Evolutionary conservation across 192 early-diverging fungal genomes (phyloP), one percentile per base, ranked within the genome.

Genomic region (Podila horticola): DNA sequence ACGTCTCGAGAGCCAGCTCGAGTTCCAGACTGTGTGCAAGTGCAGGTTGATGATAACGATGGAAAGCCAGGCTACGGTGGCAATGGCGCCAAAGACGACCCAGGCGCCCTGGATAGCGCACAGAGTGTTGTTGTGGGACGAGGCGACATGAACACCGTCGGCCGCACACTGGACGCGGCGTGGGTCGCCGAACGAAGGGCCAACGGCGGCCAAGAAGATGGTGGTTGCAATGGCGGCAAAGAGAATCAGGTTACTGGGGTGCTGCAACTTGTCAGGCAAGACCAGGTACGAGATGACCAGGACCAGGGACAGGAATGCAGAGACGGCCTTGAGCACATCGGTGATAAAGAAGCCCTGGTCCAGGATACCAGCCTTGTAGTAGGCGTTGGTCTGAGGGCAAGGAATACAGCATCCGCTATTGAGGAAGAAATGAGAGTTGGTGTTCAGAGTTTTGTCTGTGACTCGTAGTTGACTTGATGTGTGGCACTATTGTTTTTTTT

Each of bases 21-120:
- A 83, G 61, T 86, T 86, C 87, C 87, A 88, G 29, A 88, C 87
- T 0, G 87, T 88, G 36, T 88, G 85, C 24, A 88, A 28, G 77
- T 87, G 86, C 64, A 87, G 60, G 51, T 84, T 74, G 50, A 84
- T 55, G 28, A 81, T 81, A 24, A 88, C 59, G 60, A 86, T 88
- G 51, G 86, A 72, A 7, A 81, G 48, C 87, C 87, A 88, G 5
- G 81, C 71, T 2, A 66, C 66, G 7, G 84, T 88, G 0, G 83
- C 52, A 41, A 88, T 71, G 1, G 87, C 82, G 12, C 75, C 70
- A 75, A 86, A 88, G 24, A 88, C 66, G n/a, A 88, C 36, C 63
- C 84, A 79, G 15, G 75, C 84, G 29, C 87, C 86, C 69, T 88
- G 87, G 33, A 70, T 71, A 2, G 83, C 75, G 58, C 87, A 88